Evolutionary conservation across 441 rosid genomes (phyloP).

Genomic region (Populus hybrid): DNA sequence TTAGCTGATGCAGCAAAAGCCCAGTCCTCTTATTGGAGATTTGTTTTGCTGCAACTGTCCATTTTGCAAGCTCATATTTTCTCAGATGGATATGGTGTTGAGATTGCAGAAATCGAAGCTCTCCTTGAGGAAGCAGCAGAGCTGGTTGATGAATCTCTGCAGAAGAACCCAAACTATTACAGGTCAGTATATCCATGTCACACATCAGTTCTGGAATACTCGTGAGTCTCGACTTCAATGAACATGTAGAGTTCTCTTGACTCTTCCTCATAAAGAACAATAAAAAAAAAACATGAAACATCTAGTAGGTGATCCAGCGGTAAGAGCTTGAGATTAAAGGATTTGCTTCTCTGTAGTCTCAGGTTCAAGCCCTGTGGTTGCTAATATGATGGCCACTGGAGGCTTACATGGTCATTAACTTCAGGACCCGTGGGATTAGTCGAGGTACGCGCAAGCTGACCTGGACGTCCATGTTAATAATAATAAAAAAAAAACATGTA

Average conservation of each 20-base stretch:
- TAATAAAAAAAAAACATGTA: too few relatives aligned
- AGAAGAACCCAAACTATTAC: slow-evolving; percentile 73
- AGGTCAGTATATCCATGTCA: slow-evolving; percentile 39
- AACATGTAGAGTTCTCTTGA: background rate
- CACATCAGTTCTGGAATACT: background rate
- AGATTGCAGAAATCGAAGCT: slow-evolving; percentile 80
- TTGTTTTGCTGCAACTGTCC: slow-evolving; percentile 73
- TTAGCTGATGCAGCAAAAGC: slow-evolving; percentile 76
- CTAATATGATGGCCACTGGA: too few relatives aligned
- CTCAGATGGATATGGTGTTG: slow-evolving; percentile 48
- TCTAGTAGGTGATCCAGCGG: too few relatives aligned
- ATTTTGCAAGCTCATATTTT: slow-evolving; percentile 63
- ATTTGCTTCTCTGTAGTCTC: too few relatives aligned
- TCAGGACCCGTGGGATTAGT: too few relatives aligned
- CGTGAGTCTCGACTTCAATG: background rate
- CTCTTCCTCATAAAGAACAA: background rate
- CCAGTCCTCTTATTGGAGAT: slow-evolving; percentile 79
- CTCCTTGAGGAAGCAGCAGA: slow-evolving; percentile 92
- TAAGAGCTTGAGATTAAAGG: too few relatives aligned
- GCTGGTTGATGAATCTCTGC: slow-evolving; percentile 75
- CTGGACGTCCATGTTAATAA: too few relatives aligned
- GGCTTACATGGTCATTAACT: too few relatives aligned
- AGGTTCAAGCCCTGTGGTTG: too few relatives aligned
- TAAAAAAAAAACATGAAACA: too few relatives aligned
- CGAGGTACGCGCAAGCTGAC: too few relatives aligned